phyloP scores from a whole-genome alignment of 176 grass and related monocot genomes.

The Luzula sylvatica region DNA sequence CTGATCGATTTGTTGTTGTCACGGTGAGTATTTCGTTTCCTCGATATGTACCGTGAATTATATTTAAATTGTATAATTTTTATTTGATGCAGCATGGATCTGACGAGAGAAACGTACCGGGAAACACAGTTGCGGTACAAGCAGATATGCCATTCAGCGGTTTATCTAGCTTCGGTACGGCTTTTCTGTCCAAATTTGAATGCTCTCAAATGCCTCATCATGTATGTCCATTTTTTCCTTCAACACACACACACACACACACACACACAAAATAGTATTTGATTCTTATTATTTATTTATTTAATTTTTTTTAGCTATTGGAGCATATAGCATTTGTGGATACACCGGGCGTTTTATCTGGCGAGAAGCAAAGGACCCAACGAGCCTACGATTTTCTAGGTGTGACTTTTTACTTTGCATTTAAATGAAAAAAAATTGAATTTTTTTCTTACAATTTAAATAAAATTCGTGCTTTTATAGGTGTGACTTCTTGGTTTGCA shows the following conservation, averaged over 20 bases:
- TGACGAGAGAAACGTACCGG: slow-evolving; percentile 76
- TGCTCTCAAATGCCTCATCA: slow-evolving; percentile 86
- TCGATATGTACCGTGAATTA: neutral
- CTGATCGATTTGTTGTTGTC: slow-evolving; percentile 78
- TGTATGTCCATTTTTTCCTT: slow-evolving; percentile 22
- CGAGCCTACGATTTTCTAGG: slow-evolving; percentile 68
- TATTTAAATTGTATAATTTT: neutral
- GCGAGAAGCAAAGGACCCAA: slow-evolving; percentile 60
- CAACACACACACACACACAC: neutral
- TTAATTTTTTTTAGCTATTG: slow-evolving; percentile 38
- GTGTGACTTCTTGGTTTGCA: slow-evolving; percentile 72
- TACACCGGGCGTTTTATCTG: slow-evolving; percentile 67
- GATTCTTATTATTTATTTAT: neutral
- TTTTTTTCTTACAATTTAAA: no score
- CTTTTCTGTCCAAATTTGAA: slow-evolving; percentile 81
- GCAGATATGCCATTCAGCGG: slow-evolving; percentile 86
- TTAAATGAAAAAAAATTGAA: no score
- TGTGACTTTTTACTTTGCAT: slow-evolving; percentile 3
- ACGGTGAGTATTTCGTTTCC: slow-evolving; percentile 34
- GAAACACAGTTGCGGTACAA: slow-evolving; percentile 76
- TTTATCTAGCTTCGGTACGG: slow-evolving; percentile 55
- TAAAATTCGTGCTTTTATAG: slow-evolving; percentile 3
- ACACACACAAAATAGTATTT: neutral
- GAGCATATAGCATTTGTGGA: slow-evolving; percentile 83
- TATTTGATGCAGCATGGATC: slow-evolving; percentile 46